Percentiles rank a stretch among this genome's conserved stretches.
phyloP scores from a whole-genome alignment of 2,329 filamentous ascomycete species.

The Apiospora sp. region DNA sequence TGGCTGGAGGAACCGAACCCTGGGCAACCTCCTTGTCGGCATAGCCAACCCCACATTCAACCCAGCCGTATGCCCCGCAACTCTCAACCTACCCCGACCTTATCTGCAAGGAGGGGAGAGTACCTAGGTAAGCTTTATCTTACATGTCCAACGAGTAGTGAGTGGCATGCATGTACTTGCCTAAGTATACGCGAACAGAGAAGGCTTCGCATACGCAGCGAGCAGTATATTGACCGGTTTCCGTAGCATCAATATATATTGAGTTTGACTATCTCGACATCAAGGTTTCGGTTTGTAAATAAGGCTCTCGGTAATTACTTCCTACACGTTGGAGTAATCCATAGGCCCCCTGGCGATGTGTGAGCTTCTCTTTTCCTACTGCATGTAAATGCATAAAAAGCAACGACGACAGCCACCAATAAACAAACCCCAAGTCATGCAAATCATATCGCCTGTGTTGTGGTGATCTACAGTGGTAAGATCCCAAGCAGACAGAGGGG shows the following conservation, averaged over 20 bases:
- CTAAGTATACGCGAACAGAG: not conserved
- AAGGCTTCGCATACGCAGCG: not conserved
- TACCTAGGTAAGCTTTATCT: slow-evolving; percentile 8
- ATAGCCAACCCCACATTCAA: slow-evolving; percentile 16
- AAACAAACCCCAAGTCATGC: not conserved
- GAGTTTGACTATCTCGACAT: not conserved
- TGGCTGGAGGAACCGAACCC: not conserved
- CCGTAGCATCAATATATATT: not conserved
- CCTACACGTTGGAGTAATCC: not conserved
- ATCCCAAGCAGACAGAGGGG: slow-evolving; percentile 12
- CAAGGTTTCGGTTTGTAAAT: not conserved
- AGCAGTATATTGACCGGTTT: not conserved
- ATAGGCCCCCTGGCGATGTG: not conserved
- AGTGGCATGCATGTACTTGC: not conserved
- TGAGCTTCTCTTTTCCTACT: not conserved
- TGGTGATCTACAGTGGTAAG: not conserved
- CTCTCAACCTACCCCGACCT: not conserved
- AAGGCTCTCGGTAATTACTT: not conserved
- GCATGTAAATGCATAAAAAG: not conserved
- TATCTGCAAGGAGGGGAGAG: not conserved
- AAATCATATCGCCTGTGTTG: not conserved
- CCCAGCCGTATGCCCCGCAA: not conserved
- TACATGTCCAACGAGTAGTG: not conserved
- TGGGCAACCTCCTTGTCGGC: not conserved
- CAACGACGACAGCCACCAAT: not conserved